phyloP scores from a whole-genome alignment of 202 grass and related monocot species.

The Dendrocalamus latiflorus region DNA sequence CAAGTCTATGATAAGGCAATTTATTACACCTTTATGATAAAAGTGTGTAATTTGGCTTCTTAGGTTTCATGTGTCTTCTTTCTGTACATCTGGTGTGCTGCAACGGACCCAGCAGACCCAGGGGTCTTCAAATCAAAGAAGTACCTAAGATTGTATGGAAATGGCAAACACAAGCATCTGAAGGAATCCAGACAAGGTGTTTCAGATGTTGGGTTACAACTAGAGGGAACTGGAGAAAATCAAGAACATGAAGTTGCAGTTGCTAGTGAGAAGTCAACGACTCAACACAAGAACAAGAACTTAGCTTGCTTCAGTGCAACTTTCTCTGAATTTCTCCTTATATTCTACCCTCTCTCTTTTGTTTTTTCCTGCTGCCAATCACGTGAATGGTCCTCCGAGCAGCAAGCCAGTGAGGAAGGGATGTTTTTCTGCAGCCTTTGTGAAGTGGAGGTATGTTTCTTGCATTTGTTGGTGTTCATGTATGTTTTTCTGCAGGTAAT shows the following conservation, averaged over 20 bases:
- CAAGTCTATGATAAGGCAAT: background rate
- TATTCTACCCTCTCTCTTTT: conserved; percentile 61
- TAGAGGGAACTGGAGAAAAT: conserved; percentile 41
- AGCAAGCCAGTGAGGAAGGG: conserved; percentile 79
- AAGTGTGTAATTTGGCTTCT: conserved; percentile 22
- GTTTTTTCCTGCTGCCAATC: conserved; percentile 63
- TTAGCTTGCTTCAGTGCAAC: conserved; percentile 43
- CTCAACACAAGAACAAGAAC: conserved; percentile 40
- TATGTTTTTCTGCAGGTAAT: conserved; percentile 18
- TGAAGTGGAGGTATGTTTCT: conserved; percentile 78
- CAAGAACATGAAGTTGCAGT: conserved; percentile 10
- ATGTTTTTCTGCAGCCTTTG: conserved; percentile 98
- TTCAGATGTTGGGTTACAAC: conserved; percentile 47
- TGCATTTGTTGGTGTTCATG: conserved; percentile 26
- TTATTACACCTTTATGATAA: conserved; percentile 14
- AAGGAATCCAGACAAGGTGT: conserved; percentile 46
- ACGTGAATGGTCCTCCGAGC: conserved; percentile 61
- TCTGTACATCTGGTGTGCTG: conserved; percentile 93
- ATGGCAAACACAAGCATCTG: conserved; percentile 33
- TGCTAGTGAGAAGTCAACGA: conserved; percentile 31
- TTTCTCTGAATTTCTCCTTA: conserved; percentile 37
- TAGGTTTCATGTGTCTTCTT: conserved; percentile 89
- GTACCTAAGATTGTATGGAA: conserved; percentile 61
- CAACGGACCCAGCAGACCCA: conserved; percentile 77
- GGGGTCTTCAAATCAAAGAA: conserved; percentile 97